Conservation (phyloP, 257 asterid species). For the Leptodermis oblonga region DNA sequence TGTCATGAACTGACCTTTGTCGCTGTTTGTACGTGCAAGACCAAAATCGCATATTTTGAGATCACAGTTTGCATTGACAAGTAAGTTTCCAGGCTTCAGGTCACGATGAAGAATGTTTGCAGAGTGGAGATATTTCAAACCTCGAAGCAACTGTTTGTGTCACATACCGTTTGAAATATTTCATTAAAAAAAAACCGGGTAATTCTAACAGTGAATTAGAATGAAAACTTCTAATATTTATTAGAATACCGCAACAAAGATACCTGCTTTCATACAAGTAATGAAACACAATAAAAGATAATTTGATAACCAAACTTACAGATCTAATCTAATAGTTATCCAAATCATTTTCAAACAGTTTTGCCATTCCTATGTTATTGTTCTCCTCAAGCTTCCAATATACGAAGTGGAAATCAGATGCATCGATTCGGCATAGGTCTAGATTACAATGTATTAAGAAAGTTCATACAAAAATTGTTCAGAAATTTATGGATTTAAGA, state of each 20-base stretch:
- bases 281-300: background rate
- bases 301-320: background rate
- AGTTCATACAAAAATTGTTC: background rate
- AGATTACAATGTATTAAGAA: background rate
- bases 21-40: conserved; percentile 26
- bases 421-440: background rate
- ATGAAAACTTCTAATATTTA: background rate
- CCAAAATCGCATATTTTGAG: conserved; percentile 28
- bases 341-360: too few species aligned
- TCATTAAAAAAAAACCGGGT: background rate
- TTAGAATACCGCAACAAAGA: background rate
- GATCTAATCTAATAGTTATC: background rate
- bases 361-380: background rate
- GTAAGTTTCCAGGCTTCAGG: conserved; percentile 28
- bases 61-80: conserved; percentile 28
- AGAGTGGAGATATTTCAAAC: conserved; percentile 27
- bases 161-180: background rate
- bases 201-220: background rate
- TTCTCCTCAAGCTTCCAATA: background rate
- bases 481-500: background rate
- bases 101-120: conserved; percentile 28
- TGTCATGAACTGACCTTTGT: conserved; percentile 29
- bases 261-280: background rate
- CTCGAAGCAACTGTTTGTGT: conserved; percentile 24
- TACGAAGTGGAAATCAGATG: background rate